These are phyloP conservation scores for Aspergillus pseudonomiae DNA, from an alignment of 2,329 filamentous ascomycete species.

Conservation along the genomic window DNA sequence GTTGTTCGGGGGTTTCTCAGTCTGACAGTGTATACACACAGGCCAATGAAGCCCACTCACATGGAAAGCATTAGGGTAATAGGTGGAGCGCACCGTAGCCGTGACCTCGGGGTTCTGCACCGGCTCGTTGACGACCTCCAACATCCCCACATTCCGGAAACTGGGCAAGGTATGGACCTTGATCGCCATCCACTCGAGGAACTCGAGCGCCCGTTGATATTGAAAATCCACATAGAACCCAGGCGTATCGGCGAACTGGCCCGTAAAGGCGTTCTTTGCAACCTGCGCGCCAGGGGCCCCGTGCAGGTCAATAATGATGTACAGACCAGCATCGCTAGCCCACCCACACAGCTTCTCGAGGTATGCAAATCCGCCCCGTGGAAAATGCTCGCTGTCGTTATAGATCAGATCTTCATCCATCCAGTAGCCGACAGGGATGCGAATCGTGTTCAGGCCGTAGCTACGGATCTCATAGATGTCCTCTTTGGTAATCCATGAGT, in stretches of 20 bases:
- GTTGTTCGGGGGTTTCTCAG: neutral
- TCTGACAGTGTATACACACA: neutral
- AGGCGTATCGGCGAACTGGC: slow-evolving; percentile 43
- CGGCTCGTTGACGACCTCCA: slow-evolving; percentile 63
- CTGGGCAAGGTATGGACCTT: slow-evolving; percentile 53
- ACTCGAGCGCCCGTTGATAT: slow-evolving; percentile 58
- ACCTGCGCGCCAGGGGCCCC: slow-evolving; percentile 56
- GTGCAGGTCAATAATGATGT: slow-evolving; percentile 59
- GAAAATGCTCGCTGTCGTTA: slow-evolving; percentile 54
- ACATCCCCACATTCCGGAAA: slow-evolving; percentile 61
- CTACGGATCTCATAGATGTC: slow-evolving; percentile 55
- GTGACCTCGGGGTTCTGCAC: slow-evolving; percentile 41
- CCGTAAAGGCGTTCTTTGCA: slow-evolving; percentile 52
- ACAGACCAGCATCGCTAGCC: slow-evolving; percentile 54
- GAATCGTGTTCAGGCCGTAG: slow-evolving; percentile 57
- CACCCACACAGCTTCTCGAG: slow-evolving; percentile 52
- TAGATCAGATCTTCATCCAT: slow-evolving; percentile 55
- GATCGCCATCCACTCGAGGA: slow-evolving; percentile 60
- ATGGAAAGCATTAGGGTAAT: slow-evolving; percentile 52
- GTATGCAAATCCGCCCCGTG: slow-evolving; percentile 51
- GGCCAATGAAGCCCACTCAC: slow-evolving; percentile 24
- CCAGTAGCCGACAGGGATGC: slow-evolving; percentile 61
- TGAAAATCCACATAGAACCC: slow-evolving; percentile 62
- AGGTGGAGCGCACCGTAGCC: slow-evolving; percentile 44
- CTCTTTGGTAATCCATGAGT: slow-evolving; percentile 51